Conservation (phyloP, 345 rosid species). For the Dipteronia sinensis region DNA sequence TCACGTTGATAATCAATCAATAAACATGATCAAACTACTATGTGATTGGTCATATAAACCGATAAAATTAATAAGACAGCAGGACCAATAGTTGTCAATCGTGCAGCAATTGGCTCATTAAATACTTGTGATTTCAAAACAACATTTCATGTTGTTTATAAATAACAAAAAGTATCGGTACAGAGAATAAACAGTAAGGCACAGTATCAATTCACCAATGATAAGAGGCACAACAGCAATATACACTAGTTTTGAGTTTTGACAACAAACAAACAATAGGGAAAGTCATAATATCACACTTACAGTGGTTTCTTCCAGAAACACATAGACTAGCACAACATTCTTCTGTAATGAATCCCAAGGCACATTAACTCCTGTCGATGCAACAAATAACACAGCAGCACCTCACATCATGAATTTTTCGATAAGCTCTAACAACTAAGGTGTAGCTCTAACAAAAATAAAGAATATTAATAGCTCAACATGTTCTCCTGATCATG, state of each 20-base stretch:
- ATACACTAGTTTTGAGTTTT: not conserved
- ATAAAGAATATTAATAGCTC: not conserved
- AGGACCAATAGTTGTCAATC: constrained; percentile 51
- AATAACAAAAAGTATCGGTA: constrained; percentile 43
- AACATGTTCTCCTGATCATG: too few relatives aligned
- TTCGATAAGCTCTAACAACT: constrained; percentile 26
- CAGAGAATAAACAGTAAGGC: too few relatives aligned
- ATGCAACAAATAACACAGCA: constrained; percentile 55
- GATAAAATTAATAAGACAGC: constrained; percentile 60
- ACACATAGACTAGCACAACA: too few relatives aligned
- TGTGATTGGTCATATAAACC: not conserved
- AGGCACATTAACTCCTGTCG: constrained; percentile 33
- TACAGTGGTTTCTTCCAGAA: constrained; percentile 2
- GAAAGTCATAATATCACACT: constrained; percentile 8
- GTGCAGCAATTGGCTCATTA: constrained; percentile 56
- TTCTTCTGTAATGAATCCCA: too few relatives aligned
- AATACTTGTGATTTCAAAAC: constrained; percentile 57
- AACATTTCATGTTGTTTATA: constrained; percentile 59
- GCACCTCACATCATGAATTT: constrained; percentile 59
- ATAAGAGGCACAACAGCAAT: not conserved
- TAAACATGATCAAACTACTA: not conserved
- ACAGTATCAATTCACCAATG: not conserved
- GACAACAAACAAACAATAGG: not conserved
- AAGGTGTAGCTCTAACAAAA: not conserved
- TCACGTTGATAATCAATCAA: not conserved